Evolutionary conservation across 495 filamentous ascomycete species (phyloP), one percentile per base, ranked within the genome.

Genomic region (Trichoderma asperelloides): DNA sequence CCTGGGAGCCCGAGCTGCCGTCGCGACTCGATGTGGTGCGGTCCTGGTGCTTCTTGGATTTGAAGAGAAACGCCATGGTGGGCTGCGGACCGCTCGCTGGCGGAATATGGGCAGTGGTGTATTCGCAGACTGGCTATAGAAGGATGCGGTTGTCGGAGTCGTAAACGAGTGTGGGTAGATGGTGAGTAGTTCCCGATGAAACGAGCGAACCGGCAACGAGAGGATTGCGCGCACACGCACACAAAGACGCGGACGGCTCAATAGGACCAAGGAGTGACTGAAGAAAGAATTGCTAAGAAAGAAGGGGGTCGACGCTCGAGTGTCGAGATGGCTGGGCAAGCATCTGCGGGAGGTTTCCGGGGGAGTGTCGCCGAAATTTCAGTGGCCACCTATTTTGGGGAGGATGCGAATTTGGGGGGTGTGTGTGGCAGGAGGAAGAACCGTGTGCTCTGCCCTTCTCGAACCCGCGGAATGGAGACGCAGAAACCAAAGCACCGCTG

Each of bases 41-140:
- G 67, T 82, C 79, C 71, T 85, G 84, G 68, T 85, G 80, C 76
- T 89, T 89, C 76, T 88, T 88, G 64, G 84, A 86, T 76, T 88
- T 88, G 80, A 89, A 89, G 68, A 91, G 82, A 76, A 90, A 91
- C 67, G 87, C 86, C 88, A 91, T 91, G 74, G 74, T 78, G 78
- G 60, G 45, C 21, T 33, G 65, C 66, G 64, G 23, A 43, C 41
- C 64, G 60, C 63, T 62, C 40, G 33, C n/a, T 64, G 45, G 65
- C 43, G 49, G 40, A 41, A 28, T 16, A 16, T 18, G 45, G 18
- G 15, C 21, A 15, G 55, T 4, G 27, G 13, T 18, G 55, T 21
- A 21, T 28, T 60, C 55, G 25, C 55, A 28, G 55, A 11, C 23
- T 25, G 25, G 49, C 49, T 18, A 30, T 30, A 11, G 41, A n/a